A percentile compares a stretch with the other conserved stretches of the same genome.
Conservation (phyloP, 306 rosid genomes). For the Castanea crenata region DNA sequence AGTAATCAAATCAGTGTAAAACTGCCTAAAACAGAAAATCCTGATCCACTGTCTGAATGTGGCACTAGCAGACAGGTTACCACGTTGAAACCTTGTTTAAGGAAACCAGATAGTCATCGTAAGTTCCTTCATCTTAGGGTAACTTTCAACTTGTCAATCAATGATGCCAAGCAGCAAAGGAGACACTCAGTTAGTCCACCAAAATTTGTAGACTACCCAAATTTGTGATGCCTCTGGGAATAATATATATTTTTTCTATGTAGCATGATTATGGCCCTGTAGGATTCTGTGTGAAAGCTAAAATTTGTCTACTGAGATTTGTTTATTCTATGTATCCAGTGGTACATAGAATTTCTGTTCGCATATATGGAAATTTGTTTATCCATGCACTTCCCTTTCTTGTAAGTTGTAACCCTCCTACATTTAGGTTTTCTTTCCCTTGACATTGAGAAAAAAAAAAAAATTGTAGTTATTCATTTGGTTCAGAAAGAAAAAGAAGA, state of each 20-base stretch:
- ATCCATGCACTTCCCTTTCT: not conserved
- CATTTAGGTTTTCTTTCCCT: not conserved
- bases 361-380: not conserved
- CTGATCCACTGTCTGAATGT: conserved; percentile 2
- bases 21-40: conserved; percentile 9
- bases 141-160: conserved; percentile 25
- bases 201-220: conserved; percentile 8
- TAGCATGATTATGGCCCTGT: not conserved
- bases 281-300: not conserved
- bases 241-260: not conserved
- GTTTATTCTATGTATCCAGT: not conserved
- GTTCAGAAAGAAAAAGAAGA: too few relatives aligned
- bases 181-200: not conserved
- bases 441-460: not conserved
- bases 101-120: conserved; percentile 39
- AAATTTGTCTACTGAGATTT: not conserved
- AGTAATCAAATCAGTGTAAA: not conserved
- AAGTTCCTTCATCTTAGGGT: conserved; percentile 37
- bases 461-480: too few relatives aligned
- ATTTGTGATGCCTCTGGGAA: not conserved
- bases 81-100: conserved; percentile 46
- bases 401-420: not conserved
- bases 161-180: not conserved
- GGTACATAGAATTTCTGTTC: too few relatives aligned
- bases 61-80: conserved; percentile 9